A percentile compares a stretch with the other conserved stretches of the same genome.
phyloP scores from a whole-genome alignment of 805 yeast species.

The Monosporozyma aquatica region DNA sequence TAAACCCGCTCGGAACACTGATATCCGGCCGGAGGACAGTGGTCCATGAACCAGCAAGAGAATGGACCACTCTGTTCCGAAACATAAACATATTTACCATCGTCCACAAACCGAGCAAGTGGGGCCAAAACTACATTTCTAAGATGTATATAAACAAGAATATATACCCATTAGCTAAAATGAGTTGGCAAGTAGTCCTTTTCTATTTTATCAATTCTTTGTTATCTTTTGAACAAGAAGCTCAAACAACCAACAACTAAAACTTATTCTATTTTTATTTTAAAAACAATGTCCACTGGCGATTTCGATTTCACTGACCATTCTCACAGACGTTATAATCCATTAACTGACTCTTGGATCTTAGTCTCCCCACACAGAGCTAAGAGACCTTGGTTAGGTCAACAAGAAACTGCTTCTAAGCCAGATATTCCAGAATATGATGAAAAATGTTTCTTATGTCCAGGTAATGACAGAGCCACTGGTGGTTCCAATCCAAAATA shows the following conservation, averaged over 20 bases:
- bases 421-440: constrained; percentile 47
- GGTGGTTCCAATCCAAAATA: constrained; percentile 53
- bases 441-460: constrained; percentile 61
- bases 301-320: constrained; percentile 44
- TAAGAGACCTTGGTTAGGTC: constrained; percentile 77
- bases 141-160: not conserved
- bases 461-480: constrained; percentile 57
- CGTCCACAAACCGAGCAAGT: not conserved
- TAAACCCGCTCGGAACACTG: no score
- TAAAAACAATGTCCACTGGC: constrained; percentile 11
- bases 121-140: not conserved
- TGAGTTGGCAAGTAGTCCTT: no score
- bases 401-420: constrained; percentile 42
- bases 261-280: not conserved
- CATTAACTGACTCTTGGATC: constrained; percentile 58
- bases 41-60: not conserved
- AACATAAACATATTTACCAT: not conserved
- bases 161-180: no score
- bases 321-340: constrained; percentile 63
- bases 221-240: no score
- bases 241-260: not conserved
- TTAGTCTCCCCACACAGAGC: constrained; percentile 71
- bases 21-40: not conserved
- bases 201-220: no score
- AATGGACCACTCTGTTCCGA: constrained; percentile 1